Evolutionary conservation across 306 rosid genomes (phyloP).

Genomic region (Lithocarpus polystachyus): DNA sequence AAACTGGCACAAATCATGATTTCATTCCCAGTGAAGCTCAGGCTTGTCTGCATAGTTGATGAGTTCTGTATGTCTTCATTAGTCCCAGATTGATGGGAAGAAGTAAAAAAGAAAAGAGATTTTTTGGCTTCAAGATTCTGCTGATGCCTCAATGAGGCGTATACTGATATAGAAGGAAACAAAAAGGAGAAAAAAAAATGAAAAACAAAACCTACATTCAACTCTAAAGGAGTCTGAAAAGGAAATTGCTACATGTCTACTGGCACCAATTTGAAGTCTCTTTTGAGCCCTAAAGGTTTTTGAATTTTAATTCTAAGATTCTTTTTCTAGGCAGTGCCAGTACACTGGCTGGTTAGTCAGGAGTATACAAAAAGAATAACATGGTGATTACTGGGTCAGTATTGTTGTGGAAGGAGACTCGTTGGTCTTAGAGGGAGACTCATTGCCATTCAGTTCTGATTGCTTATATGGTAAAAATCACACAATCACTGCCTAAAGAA

Average conservation of each 20-base stretch:
- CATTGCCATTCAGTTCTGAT: too few relatives aligned
- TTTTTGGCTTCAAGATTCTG: neutral
- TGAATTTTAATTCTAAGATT: neutral
- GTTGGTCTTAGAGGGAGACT: neutral
- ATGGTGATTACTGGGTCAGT: neutral
- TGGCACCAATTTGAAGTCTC: neutral
- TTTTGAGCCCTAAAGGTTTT: neutral
- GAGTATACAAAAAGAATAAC: neutral
- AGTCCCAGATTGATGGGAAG: constrained; percentile 12
- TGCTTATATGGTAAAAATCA: neutral
- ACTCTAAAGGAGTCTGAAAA: neutral
- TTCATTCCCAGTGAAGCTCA: constrained; percentile 7
- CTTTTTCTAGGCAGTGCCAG: neutral
- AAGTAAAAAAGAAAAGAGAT: constrained; percentile 12
- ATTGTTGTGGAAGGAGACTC: neutral
- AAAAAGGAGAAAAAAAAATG: neutral
- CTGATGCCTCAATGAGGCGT: neutral
- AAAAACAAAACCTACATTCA: neutral
- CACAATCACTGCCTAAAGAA: neutral
- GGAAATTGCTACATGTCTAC: neutral
- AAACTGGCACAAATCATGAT: constrained; percentile 66
- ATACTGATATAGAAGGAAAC: neutral
- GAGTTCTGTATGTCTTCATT: constrained; percentile 11
- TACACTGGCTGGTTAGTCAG: too few relatives aligned
- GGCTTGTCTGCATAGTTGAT: neutral